Conservation (phyloP, 2,329 filamentous ascomycete species). For the Endoconidiophora polonica region DNA sequence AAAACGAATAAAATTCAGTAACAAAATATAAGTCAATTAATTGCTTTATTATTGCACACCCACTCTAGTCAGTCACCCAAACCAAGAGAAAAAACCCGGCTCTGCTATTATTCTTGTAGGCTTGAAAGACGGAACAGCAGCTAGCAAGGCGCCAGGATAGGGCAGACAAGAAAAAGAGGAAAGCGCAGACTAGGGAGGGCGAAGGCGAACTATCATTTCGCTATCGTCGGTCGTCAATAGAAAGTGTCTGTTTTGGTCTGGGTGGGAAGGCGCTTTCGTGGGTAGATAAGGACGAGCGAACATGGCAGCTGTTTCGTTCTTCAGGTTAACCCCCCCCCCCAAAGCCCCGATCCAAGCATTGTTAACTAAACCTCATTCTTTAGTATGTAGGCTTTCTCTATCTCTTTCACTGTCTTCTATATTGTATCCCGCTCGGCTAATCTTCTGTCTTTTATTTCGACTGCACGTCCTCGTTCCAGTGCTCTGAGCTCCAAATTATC, state of each 20-base stretch:
- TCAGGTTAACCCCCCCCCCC: background rate
- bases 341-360: too few relatives aligned
- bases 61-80: background rate
- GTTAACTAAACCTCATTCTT: too few relatives aligned
- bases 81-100: background rate
- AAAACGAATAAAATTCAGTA: background rate
- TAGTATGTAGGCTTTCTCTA: too few relatives aligned
- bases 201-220: background rate
- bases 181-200: background rate
- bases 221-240: background rate
- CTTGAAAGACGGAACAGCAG: background rate
- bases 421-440: too few relatives aligned
- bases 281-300: too few relatives aligned
- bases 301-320: background rate
- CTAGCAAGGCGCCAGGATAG: background rate
- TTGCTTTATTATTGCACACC: background rate
- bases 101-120: background rate
- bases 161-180: background rate
- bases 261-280: too few relatives aligned
- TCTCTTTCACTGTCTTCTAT: too few relatives aligned
- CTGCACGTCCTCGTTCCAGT: background rate
- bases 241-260: too few relatives aligned
- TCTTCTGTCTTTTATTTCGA: too few relatives aligned
- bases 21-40: background rate
- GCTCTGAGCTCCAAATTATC: background rate